Base-by-base conservation (phyloP, 257 asterid species). In the Nicotiana tomentosiformis region DNA sequence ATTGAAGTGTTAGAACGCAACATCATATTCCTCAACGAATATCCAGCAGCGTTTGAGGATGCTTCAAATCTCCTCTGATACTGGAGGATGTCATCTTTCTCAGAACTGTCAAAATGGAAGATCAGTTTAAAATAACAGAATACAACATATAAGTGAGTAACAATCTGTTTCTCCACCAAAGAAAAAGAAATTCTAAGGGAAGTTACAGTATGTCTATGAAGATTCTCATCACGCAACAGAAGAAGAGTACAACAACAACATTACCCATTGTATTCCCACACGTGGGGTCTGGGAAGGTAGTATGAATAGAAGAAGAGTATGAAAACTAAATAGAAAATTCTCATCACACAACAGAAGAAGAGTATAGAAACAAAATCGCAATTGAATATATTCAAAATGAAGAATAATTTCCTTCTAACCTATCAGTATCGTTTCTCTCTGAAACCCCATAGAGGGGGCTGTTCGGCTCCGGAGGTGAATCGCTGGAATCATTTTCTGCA, bases 401-500 rank as follows among this genome's bases (percentile, higher is more conserved):
- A 61, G 3, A 20, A 56, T 18, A 68, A 16, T 80, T 43, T 39
- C 26, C 83, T 80, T 46, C 70, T 53, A 64, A 95, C 99, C 97
- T 88, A 86, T 91, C 98, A 37, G 91, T 83, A 88, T 94, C 98
- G 74, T 82, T 91, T 88, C 91, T 86, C 82, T 96, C 98, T 7
- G 98, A 84, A 86, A 90, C 88, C 85, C 97, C 99, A 82, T 83
- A 94, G 17, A 94, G 93, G 65, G 99, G 98, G 87, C 99, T 96
- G 83, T 96, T 94, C 58, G 99, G 98, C 89, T 94, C 99, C 89
- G 93, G 84, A 20, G 99, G 99, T 56, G 99, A 96, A 92, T 96
- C 99, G 69, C 98, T 94, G 77, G 99, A 94, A 88, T 96, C 98
- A 92, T 96, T 96, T 89, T 96, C 99, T 82, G 99, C 99, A 84